Evolutionary conservation across 805 yeast genomes (phyloP), one percentile per base, ranked within the genome.

Genomic region (Jamesozyma rosinii): DNA sequence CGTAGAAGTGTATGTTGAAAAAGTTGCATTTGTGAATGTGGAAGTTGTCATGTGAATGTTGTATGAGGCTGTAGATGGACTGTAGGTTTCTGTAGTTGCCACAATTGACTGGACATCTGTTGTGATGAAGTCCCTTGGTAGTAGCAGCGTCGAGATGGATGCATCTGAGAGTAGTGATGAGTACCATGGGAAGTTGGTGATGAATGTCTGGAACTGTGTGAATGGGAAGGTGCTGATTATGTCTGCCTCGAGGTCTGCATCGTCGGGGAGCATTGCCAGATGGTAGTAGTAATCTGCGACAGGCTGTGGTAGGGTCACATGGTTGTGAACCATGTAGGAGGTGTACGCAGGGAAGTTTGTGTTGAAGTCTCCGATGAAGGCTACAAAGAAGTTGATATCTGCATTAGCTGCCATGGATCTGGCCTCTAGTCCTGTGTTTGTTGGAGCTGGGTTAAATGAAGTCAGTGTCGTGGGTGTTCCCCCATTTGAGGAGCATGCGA

Each of bases 221-320:
- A 67, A 67, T 14, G 71, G 71, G 48, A 67, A 66, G 10, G 51
- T 45, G 19, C 41, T 42, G 13, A 59, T 48, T 26, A 67, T 51
- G 39, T 55, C 65, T 5, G 49, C 38, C 41, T 50, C 40, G 18
- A 66, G 38, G 29, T 55, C 52, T 1, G 52, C 49, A 8, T 58
- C 58, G 3, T 55, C 52, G 9, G 53, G 45, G 4, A 64, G 42
- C 1, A 53, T 47, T 3, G 55, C 62, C 15, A 66, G 27, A 26
- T 56, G 61, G 30, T 55, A 54, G 41, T 65, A 57, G 45, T 67
- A 68, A 42, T 66, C 56, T 4, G 59, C 61, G 5, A 66, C 45
- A 1, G 43, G 54, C 40, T 62, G 60, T n/a, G 71, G 71, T 33
- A 66, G 51, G 3, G 53, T 47, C 50, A 64, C 51, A n/a, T 51